phyloP scores from a whole-genome alignment of 805 yeast species.

The Cyberlindnera lachancei region DNA sequence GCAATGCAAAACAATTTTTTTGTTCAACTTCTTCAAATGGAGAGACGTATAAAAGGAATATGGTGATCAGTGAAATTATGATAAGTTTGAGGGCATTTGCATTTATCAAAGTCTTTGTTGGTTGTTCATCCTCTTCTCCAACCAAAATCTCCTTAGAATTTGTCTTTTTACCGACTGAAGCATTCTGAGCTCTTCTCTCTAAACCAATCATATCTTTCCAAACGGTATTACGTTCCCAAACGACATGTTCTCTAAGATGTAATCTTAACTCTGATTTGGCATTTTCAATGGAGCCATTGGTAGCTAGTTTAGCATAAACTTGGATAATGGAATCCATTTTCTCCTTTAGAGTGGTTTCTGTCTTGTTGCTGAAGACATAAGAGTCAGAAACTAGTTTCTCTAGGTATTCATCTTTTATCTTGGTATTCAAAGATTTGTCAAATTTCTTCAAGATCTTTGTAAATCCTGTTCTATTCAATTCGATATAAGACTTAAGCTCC shows the following conservation, averaged over 20 bases:
- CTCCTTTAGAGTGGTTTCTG: constrained; percentile 41
- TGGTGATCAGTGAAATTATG: constrained; percentile 41
- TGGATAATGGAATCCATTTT: constrained; percentile 46
- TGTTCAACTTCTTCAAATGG: constrained; percentile 53
- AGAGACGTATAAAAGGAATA: constrained; percentile 35
- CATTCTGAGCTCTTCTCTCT: constrained; percentile 81
- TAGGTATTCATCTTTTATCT: constrained; percentile 54
- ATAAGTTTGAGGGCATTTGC: constrained; percentile 38
- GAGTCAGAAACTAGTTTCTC: constrained; percentile 35
- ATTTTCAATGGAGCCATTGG: constrained; percentile 29
- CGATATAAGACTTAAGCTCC: constrained; percentile 77
- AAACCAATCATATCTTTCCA: constrained; percentile 95
- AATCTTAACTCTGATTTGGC: constrained; percentile 45
- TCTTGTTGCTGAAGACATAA: constrained; percentile 44
- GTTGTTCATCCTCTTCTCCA: constrained; percentile 23
- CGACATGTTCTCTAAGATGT: constrained; percentile 82
- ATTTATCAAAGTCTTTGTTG: constrained; percentile 15
- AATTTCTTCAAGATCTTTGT: constrained; percentile 86
- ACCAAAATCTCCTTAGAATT: constrained; percentile 15
- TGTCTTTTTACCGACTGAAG: constrained; percentile 33
- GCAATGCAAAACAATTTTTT: constrained; percentile 77
- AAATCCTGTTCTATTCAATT: constrained; percentile 83
- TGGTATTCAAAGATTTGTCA: constrained; percentile 69
- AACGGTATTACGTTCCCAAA: constrained; percentile 95
- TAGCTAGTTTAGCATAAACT: constrained; percentile 47